These are phyloP conservation scores for Sedum album DNA, from an alignment of 164 flowering plant genomes.

Conservation along the genomic window DNA sequence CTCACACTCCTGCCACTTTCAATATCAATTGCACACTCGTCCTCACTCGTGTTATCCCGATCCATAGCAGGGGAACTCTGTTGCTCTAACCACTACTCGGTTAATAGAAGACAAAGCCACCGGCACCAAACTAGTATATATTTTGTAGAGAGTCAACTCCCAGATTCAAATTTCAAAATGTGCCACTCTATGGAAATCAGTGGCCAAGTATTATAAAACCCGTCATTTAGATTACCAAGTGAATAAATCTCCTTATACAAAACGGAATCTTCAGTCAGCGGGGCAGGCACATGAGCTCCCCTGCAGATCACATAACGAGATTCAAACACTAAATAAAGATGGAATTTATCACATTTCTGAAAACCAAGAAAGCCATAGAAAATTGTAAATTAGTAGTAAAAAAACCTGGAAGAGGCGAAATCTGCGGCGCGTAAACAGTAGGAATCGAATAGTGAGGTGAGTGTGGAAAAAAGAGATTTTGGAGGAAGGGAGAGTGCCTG, in stretches of 20 bases:
- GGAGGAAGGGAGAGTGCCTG: too few relatives aligned
- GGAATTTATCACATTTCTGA: too few relatives aligned
- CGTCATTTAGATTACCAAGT: neutral
- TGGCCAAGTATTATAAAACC: neutral
- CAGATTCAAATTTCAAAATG: neutral
- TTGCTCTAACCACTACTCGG: neutral
- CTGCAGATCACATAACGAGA: neutral
- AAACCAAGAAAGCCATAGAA: too few relatives aligned
- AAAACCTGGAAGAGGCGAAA: too few relatives aligned
- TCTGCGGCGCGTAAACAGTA: too few relatives aligned
- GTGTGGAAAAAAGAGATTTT: too few relatives aligned
- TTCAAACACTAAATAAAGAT: neutral
- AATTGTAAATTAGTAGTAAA: too few relatives aligned
- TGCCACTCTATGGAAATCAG: neutral
- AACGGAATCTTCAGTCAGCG: neutral
- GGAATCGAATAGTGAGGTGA: too few relatives aligned
- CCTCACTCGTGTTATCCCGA: too few relatives aligned
- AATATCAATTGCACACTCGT: conserved; percentile 33
- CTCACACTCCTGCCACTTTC: conserved; percentile 36
- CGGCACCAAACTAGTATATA: neutral
- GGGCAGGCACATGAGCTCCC: neutral
- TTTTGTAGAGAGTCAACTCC: neutral
- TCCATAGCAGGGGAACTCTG: conserved; percentile 24
- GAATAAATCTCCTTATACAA: neutral
- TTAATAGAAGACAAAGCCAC: too few relatives aligned